Percentiles rank a stretch among this genome's conserved stretches.
phyloP scores from a whole-genome alignment of 2,329 filamentous ascomycete species.

The Verticillium nubilum region DNA sequence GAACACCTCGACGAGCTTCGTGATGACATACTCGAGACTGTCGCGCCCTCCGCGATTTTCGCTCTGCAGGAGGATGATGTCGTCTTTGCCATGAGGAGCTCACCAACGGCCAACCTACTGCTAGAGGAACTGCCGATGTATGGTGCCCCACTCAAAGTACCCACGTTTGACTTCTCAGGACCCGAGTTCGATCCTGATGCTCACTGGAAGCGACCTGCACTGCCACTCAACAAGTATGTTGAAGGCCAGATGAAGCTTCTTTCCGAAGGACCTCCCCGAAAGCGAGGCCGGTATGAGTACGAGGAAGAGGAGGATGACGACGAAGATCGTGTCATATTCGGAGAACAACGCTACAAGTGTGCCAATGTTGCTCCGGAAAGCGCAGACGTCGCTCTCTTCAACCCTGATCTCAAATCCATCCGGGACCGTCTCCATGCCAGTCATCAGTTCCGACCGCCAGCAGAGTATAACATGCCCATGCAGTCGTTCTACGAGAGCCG shows the following conservation, averaged over 20 bases:
- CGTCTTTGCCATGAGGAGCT: constrained; percentile 70
- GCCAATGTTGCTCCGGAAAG: constrained; percentile 59
- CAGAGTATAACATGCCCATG: constrained; percentile 84
- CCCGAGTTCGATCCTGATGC: constrained; percentile 63
- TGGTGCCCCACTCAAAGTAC: constrained; percentile 55
- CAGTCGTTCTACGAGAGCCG: constrained; percentile 87
- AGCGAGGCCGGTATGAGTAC: constrained; percentile 80
- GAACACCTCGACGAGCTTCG: constrained; percentile 35
- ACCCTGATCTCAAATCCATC: constrained; percentile 82
- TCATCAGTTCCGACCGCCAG: constrained; percentile 89
- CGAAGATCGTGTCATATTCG: constrained; percentile 34
- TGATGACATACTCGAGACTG: constrained; percentile 37
- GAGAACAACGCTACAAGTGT: constrained; percentile 18
- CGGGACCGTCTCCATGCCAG: constrained; percentile 85
- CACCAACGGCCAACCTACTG: constrained; percentile 69
- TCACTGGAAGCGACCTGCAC: constrained; percentile 68
- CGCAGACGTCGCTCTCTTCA: constrained; percentile 78
- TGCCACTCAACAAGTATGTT: constrained; percentile 83
- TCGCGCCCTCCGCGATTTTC: constrained; percentile 75
- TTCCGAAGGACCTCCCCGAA: constrained; percentile 60
- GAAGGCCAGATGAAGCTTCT: constrained; percentile 72
- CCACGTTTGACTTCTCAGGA: constrained; percentile 49
- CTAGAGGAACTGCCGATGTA: constrained; percentile 79
- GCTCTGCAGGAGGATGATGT: constrained; percentile 77
- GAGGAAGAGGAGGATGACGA: constrained; percentile 63